phyloP scores from a whole-genome alignment of 352 stramenopile genomes.

The Globisporangium sylvaticum region DNA sequence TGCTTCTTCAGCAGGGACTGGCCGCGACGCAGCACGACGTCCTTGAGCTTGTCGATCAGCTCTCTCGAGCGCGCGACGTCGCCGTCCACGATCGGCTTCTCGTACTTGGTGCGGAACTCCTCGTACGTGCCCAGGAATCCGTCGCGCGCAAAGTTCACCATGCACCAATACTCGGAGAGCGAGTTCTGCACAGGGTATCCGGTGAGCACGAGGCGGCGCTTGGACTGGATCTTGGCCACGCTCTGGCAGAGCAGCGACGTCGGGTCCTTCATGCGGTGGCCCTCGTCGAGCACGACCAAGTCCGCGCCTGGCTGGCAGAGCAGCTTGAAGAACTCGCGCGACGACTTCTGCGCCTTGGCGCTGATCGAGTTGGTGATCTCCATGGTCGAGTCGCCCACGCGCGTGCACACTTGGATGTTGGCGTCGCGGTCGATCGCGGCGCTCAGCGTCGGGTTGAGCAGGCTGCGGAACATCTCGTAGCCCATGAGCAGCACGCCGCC shows the following conservation, averaged over 20 bases:
- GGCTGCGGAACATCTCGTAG: conserved; percentile 88
- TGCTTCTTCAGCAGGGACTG: conserved; percentile 61
- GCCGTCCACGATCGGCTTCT: conserved; percentile 80
- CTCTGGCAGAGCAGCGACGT: conserved; percentile 82
- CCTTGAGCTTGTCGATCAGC: conserved; percentile 58
- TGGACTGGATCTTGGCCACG: conserved; percentile 70
- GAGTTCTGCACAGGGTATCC: conserved; percentile 96
- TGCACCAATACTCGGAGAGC: conserved; percentile 89
- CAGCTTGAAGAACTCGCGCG: conserved; percentile 46
- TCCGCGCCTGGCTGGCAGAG: conserved; percentile 65
- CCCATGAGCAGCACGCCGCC: conserved; percentile 83
- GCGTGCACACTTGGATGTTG: conserved; percentile 62
- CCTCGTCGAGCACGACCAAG: conserved; percentile 85
- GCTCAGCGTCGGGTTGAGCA: conserved; percentile 67
- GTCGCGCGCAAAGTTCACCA: conserved; percentile 86
- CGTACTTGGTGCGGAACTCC: conserved; percentile 70
- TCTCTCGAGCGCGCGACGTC: conserved; percentile 50
- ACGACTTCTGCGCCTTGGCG: conserved; percentile 47
- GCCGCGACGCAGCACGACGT: conserved; percentile 71
- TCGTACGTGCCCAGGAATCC: conserved; percentile 73
- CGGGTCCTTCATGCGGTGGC: conserved; percentile 85
- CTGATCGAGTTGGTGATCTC: conserved; percentile 53
- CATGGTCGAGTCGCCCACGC: conserved; percentile 58
- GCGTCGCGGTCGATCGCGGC: conserved; percentile 29
- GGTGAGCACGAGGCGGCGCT: conserved; percentile 87